A percentile compares a stretch with the other conserved stretches of the same genome.
These are phyloP conservation scores for Backusella psychrophila DNA, from an alignment of 192 early-diverging fungal genomes.

Conservation along the genomic window DNA sequence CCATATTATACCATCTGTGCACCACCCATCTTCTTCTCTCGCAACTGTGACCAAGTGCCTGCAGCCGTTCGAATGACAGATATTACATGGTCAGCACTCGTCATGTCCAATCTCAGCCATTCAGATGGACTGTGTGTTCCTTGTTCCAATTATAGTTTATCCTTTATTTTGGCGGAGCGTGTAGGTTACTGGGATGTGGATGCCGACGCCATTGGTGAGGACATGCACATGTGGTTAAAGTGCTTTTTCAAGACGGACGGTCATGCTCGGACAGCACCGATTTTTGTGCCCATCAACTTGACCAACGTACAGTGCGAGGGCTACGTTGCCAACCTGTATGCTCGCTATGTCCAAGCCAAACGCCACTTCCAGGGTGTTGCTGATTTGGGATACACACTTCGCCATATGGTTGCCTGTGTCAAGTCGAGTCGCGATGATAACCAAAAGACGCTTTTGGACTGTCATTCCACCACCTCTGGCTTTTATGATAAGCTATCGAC, in stretches of 20 bases:
- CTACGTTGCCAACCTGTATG: conserved; percentile 50
- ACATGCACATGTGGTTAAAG: conserved; percentile 62
- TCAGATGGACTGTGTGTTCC: conserved; percentile 59
- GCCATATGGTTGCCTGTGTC: not conserved
- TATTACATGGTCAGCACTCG: conserved; percentile 72
- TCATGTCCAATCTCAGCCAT: conserved; percentile 70
- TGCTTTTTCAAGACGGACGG: conserved; percentile 74
- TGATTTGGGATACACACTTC: conserved; percentile 63
- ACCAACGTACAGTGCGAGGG: conserved; percentile 52
- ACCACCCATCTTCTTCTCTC: conserved; percentile 53
- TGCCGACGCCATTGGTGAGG: conserved; percentile 51
- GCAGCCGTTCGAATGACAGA: conserved; percentile 69
- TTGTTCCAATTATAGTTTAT: conserved; percentile 75
- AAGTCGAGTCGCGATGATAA: not conserved
- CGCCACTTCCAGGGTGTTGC: conserved; percentile 74
- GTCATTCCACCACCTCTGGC: not conserved
- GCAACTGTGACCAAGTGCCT: conserved; percentile 66
- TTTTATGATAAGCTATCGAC: conserved; percentile 40
- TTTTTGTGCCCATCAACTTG: conserved; percentile 68
- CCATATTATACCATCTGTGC: conserved; percentile 37
- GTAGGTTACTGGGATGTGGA: conserved; percentile 78
- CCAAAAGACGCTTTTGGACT: conserved; percentile 4
- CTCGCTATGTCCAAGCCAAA: conserved; percentile 67
- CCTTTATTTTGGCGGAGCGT: conserved; percentile 65
- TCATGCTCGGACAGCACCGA: conserved; percentile 57